Base-by-base conservation (phyloP, 2,329 filamentous ascomycete species). In the Neurospora sp. region DNA sequence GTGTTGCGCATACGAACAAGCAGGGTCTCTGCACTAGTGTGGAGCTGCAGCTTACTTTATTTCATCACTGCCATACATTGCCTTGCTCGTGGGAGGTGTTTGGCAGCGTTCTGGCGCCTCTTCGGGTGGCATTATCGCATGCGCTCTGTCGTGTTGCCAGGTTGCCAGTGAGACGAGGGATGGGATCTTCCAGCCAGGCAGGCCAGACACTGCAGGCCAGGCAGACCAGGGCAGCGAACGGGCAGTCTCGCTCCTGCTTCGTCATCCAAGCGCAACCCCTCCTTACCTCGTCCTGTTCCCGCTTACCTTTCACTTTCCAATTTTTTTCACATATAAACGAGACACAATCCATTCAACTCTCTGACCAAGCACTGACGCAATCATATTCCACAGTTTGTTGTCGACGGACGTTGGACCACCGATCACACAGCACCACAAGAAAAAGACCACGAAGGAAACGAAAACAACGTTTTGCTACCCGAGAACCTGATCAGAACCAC, bases 391-490 rank as follows among this genome's bases (percentile, higher is more conserved):
- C 79, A 97, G 95, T 99, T 97, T 80, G 92, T 99, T 76, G 95
- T 97, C 74, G 93, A 99, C 86, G 92, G 92, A 75, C 88, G 87
- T 75, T 99, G 96, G 96, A 89, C 89, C 67, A 91, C 89, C 79
- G 94, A 97, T 81, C 88, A 90, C 76, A 88, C 89, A 71, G 91
- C 90, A 57, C 91, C 92, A 71, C 90, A 91, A 81, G 94, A 97
- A 82, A 88, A 88, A 77, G 95, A 97, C 84, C 86, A 87, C 74
- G 85, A 89, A 77, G 91, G 92, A 77, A 97, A 95, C 86, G 85
- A 93, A 76, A 98, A 98, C 86, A 98, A 98, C 88, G 89, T 97
- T 73, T 87, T 99, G 70, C 87, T 87, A 52, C 88, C 91, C 70
- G 87, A 93, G 73, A 86, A 92, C 77, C 91, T 97, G 68, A 75